These are phyloP conservation scores for Hyaloperonospora brassicae DNA, from an alignment of 352 stramenopile genomes.

Conservation along the genomic window DNA sequence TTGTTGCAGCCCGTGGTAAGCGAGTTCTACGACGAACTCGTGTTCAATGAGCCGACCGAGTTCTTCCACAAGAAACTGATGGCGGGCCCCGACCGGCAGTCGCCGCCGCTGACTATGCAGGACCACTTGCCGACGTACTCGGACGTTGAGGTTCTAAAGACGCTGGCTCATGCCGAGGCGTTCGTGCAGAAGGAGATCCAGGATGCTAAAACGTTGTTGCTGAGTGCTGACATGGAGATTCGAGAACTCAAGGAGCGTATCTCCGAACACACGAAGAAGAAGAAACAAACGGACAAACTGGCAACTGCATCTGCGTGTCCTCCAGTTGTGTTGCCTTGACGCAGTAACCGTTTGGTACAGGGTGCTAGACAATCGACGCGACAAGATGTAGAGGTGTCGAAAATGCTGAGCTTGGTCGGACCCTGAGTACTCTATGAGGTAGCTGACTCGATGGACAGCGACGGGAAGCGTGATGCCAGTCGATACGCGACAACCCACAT, in stretches of 20 bases:
- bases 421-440: too few relatives aligned
- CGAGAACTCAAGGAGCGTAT: conserved; percentile 72
- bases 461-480: too few relatives aligned
- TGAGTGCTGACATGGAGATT: conserved; percentile 60
- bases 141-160: conserved; percentile 84
- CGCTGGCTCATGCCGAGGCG: conserved; percentile 70
- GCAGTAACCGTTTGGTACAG: too few relatives aligned
- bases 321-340: too few relatives aligned
- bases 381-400: too few relatives aligned
- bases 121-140: conserved; percentile 85
- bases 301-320: conserved; percentile 14
- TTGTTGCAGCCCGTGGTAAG: conserved; percentile 82
- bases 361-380: too few relatives aligned
- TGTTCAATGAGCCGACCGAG: conserved; percentile 96
- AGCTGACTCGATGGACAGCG: too few relatives aligned
- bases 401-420: too few relatives aligned
- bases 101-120: conserved; percentile 59
- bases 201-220: conserved; percentile 58
- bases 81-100: conserved; percentile 55
- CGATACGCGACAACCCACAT: too few relatives aligned
- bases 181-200: conserved; percentile 73
- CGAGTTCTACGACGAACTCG: conserved; percentile 96
- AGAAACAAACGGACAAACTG: conserved; percentile 55
- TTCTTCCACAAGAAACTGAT: conserved; percentile 93
- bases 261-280: conserved; percentile 68